Conservation (phyloP, 306 rosid genomes). For the Alnus glutinosa region DNA sequence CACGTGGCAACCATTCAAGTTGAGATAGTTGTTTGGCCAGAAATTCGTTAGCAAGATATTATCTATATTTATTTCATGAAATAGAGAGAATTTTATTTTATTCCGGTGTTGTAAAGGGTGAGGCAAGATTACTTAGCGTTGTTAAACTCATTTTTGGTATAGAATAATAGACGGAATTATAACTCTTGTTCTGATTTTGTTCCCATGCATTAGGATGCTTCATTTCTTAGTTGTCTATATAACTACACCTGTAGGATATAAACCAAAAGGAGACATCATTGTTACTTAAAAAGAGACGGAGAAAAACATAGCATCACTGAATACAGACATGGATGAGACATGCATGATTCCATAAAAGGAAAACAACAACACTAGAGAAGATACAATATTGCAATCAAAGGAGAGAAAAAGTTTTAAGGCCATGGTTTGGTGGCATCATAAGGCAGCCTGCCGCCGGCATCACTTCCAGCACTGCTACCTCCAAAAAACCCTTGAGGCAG, state of each 20-base stretch:
- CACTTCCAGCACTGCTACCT: background rate
- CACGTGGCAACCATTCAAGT: background rate
- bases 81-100: too few species aligned
- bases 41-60: too few species aligned
- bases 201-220: background rate
- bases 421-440: conserved; percentile 13
- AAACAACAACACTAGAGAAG: background rate
- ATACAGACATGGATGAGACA: background rate
- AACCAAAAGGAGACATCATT: background rate
- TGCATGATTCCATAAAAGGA: background rate
- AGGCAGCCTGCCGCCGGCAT: background rate
- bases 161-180: background rate
- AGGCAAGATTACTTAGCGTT: background rate
- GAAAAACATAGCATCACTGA: background rate
- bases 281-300: background rate
- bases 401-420: background rate
- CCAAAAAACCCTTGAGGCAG: background rate
- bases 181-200: background rate
- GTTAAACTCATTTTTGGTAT: background rate
- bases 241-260: background rate
- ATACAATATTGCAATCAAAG: background rate
- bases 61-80: too few species aligned
- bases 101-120: too few species aligned
- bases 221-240: background rate
- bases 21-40: background rate